Base-by-base conservation (phyloP, 805 yeast species). In the Wickerhamomyces bovis region DNA sequence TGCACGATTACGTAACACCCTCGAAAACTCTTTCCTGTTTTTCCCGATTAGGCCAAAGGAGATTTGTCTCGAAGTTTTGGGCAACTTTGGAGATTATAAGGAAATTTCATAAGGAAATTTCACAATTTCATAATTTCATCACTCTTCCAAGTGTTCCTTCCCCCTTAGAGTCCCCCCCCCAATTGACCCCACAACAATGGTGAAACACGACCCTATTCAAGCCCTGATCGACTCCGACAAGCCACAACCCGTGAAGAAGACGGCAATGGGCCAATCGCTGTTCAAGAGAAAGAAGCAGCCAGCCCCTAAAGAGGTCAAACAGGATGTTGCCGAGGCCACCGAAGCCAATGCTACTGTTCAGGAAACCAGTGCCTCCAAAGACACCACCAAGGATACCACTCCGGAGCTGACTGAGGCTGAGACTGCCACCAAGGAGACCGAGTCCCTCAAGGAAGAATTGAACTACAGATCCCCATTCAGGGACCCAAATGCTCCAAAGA, bases 121-220 rank as follows among this genome's bases (percentile, higher is more conserved):
- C n/a, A n/a, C n/a, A n/a, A n/a, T n/a, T n/a, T n/a, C 18, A 28
- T 13, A 28, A 28, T 28, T 28, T 13, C 20, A 4, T 3, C 6
- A 30, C 35, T 33, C 8, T n/a, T n/a, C n/a, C n/a, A n/a, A n/a
- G n/a, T n/a, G n/a, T n/a, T n/a, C 31, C 31, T 31, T 12, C 15
- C 9, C 7, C 11, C 20, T 11, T 10, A 33, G 13, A 2, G 12
- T 4, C 3, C 20, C 36, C 36, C 36, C 20, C 18, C 12, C 20
- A 33, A n/a, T n/a, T n/a, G 20, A 36, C 16, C 9, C 20, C 3
- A 20, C 10, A 20, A 43, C 6, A 30, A 57, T 56, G 11, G 57
- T 46, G 47, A 68, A 64, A 43, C 58, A 40, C 16, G 44, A 44
- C 20, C 47, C 44, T 6, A 39, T 44, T 13, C 19, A 31, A 23